Evolutionary conservation across 2,329 filamentous ascomycete species (phyloP).

Genomic region (Penicillium sp.): DNA sequence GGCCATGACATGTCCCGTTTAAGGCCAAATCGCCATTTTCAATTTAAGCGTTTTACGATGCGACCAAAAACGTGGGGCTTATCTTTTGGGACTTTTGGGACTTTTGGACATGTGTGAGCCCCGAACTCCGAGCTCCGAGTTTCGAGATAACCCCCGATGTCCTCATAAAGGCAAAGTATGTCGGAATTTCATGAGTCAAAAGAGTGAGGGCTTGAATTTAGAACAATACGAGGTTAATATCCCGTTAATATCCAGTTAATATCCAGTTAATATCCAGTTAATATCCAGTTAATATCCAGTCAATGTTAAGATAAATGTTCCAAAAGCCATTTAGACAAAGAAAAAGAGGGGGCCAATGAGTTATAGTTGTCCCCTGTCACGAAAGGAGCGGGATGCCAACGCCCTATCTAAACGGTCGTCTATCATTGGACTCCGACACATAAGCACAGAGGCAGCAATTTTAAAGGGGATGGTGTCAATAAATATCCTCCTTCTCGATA

Average conservation of each 20-base stretch:
- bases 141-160: background rate
- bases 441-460: background rate
- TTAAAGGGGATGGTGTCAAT: background rate
- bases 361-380: no score
- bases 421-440: background rate
- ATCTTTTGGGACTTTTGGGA: background rate
- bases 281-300: no score
- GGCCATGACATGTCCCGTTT: background rate
- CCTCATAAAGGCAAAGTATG: background rate
- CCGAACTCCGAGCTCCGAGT: conserved; percentile 4
- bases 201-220: no score
- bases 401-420: background rate
- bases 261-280: no score
- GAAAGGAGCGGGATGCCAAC: background rate
- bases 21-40: background rate
- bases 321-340: background rate
- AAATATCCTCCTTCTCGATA: background rate
- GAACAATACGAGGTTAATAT: no score
- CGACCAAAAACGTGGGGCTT: background rate
- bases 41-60: background rate
- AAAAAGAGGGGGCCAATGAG: background rate
- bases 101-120: background rate
- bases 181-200: background rate
- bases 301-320: no score
- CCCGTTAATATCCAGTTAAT: no score